These are phyloP conservation scores for Hypomyces perniciosus DNA, from an alignment of 2,329 filamentous ascomycete genomes.

Conservation along the genomic window DNA sequence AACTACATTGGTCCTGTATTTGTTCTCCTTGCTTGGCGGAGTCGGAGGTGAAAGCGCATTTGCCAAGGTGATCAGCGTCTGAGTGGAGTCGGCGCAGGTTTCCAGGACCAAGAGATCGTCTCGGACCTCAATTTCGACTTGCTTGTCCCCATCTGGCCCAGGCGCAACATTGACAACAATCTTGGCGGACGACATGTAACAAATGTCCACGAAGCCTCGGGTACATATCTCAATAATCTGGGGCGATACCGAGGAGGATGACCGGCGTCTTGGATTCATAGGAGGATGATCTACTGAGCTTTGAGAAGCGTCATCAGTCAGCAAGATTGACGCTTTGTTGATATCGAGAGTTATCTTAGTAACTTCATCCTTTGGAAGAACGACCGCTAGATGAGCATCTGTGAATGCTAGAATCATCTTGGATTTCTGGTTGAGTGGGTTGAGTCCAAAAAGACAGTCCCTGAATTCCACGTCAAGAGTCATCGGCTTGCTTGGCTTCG, in stretches of 20 bases:
- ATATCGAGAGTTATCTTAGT: slow-evolving; percentile 62
- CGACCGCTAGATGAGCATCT: slow-evolving; percentile 65
- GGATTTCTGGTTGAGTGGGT: slow-evolving; percentile 67
- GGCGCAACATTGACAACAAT: slow-evolving; percentile 56
- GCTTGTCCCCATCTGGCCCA: slow-evolving; percentile 51
- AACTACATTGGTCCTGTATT: slow-evolving; percentile 81
- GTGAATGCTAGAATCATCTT: slow-evolving; percentile 76
- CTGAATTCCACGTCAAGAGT: slow-evolving; percentile 68
- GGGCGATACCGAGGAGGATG: slow-evolving; percentile 34
- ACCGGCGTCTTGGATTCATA: slow-evolving; percentile 19
- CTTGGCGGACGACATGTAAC: slow-evolving; percentile 78
- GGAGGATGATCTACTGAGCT: slow-evolving; percentile 14
- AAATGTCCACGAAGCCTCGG: slow-evolving; percentile 78
- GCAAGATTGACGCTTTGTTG: slow-evolving; percentile 73
- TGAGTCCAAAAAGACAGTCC: slow-evolving; percentile 78
- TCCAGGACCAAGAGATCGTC: slow-evolving; percentile 87
- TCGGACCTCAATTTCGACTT: slow-evolving; percentile 71
- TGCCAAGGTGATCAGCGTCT: slow-evolving; percentile 75
- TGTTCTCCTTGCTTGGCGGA: slow-evolving; percentile 73
- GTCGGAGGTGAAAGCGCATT: slow-evolving; percentile 78
- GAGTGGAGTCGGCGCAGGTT: slow-evolving; percentile 93
- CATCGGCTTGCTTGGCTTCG: slow-evolving; percentile 47
- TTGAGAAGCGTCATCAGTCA: slow-evolving; percentile 65
- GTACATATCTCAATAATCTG: slow-evolving; percentile 54
- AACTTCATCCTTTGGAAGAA: slow-evolving; percentile 58